Base-by-base conservation (phyloP, 2,329 filamentous ascomycete genomes). In the Diaporthe nobilis region DNA sequence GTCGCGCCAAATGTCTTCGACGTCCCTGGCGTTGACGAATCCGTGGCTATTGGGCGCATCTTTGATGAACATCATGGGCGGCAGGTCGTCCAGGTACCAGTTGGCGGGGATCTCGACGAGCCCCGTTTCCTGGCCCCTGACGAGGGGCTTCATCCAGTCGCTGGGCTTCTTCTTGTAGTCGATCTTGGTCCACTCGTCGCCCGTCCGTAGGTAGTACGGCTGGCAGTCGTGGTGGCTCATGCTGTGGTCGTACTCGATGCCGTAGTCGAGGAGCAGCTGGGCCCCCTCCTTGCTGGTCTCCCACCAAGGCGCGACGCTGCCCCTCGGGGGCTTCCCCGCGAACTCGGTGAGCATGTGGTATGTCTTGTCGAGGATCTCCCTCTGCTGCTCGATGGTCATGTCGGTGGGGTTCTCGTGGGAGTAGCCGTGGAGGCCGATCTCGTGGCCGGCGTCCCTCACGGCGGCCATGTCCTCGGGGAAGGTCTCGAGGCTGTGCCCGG, bases 261-360 rank as follows among this genome's bases (percentile, higher is more conserved):
- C 92, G 79, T 93, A 93, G 76, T 86, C 87, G 22, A 93, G 85
- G 77, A 93, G 84, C 10, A 94, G 82, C 77, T 93, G 89, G 0
- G 90, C 90, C 3, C 91, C 92, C 80, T 94, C 93, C 78, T 90
- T 88, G 77, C 89, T 91, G 0, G 90, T 91, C 80, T 95, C 93
- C 93, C 93, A 95, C 87, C 85, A 95, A 0, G 94, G 94, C 0
- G 93, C 93, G 0, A 95, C 93, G 55, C 89, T 92, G 1, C 94
- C 94, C 1, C 92, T 86, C 0, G 94, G 94, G 1, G 91, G 92
- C 83, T 94, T 94, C 7, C 94, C 92, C 57, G 89, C 90, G 79
- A 96, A 93, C 0, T 93, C 90, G 0, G 91, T 94, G 47, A 95
- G 88, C 83, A 95, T 88, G 34, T 89, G 88, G 81, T 92, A 94